Evolutionary conservation across 306 rosid species (phyloP).

Genomic region (Prunus fruticosa): DNA sequence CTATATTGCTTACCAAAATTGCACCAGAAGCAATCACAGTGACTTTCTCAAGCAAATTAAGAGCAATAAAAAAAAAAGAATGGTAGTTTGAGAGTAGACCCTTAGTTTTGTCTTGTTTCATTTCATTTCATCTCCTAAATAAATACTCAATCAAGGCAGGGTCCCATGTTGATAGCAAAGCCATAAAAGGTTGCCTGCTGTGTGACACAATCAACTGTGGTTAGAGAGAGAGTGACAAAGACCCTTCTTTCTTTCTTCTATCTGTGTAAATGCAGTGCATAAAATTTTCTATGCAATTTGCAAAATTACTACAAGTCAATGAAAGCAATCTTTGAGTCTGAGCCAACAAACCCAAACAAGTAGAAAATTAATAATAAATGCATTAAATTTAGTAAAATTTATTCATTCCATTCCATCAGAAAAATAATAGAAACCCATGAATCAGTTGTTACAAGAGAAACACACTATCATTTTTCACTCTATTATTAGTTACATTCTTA

Average conservation of each 20-base stretch:
- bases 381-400: background rate
- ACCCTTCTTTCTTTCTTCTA: background rate
- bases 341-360: background rate
- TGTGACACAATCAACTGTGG: background rate
- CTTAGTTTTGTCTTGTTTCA: background rate
- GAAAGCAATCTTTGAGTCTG: background rate
- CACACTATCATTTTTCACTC: too few species aligned
- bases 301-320: background rate
- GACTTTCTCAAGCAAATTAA: background rate
- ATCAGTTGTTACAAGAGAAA: background rate
- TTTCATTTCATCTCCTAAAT: background rate
- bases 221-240: background rate
- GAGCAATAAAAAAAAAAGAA: background rate
- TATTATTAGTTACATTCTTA: background rate
- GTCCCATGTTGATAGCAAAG: constrained; percentile 1
- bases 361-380: background rate
- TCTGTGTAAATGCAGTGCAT: background rate
- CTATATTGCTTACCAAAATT: too few species aligned
- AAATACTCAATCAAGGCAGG: background rate
- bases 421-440: background rate
- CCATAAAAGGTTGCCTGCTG: background rate
- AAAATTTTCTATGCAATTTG: background rate
- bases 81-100: background rate
- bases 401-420: background rate
- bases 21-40: background rate